A percentile compares a stretch with the other conserved stretches of the same genome.
Conservation (phyloP, 2,329 filamentous ascomycete species). For the Pestalotiopsis sp. region DNA sequence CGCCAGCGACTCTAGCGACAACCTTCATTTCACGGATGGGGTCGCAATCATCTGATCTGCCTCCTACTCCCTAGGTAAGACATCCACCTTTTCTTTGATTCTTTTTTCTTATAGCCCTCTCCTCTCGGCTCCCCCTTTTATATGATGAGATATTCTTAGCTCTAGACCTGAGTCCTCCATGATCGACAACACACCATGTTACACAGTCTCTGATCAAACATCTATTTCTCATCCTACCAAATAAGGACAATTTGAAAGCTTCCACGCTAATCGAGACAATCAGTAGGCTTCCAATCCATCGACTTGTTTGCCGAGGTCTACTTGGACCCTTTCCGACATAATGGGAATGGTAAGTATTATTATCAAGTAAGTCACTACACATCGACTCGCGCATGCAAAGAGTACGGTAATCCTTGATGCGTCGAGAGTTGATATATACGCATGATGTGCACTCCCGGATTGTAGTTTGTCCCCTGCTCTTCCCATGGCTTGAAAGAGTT, state of each 20-base stretch:
- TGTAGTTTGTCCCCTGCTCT: neutral
- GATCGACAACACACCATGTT: constrained; percentile 17
- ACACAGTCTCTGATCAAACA: constrained; percentile 16
- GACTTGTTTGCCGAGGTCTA: neutral
- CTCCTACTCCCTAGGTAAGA: neutral
- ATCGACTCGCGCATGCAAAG: neutral
- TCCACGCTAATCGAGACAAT: neutral
- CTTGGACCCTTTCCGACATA: neutral
- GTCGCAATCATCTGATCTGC: neutral
- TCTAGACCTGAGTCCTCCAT: constrained; percentile 16
- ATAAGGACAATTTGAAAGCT: neutral
- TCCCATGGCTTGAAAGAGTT: neutral
- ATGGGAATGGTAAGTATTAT: neutral
- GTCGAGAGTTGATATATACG: neutral
- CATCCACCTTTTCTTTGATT: neutral
- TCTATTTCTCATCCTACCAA: neutral
- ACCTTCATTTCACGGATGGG: neutral
- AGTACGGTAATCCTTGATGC: neutral
- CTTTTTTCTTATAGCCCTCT: neutral
- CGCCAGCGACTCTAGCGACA: neutral
- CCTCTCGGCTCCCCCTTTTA: neutral
- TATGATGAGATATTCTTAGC: constrained; percentile 16
- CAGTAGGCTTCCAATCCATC: neutral
- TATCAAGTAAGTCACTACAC: neutral
- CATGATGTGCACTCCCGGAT: neutral